These are phyloP conservation scores for Verticillium tricorpus DNA, from an alignment of 2,329 filamentous ascomycete species.

Conservation along the genomic window DNA sequence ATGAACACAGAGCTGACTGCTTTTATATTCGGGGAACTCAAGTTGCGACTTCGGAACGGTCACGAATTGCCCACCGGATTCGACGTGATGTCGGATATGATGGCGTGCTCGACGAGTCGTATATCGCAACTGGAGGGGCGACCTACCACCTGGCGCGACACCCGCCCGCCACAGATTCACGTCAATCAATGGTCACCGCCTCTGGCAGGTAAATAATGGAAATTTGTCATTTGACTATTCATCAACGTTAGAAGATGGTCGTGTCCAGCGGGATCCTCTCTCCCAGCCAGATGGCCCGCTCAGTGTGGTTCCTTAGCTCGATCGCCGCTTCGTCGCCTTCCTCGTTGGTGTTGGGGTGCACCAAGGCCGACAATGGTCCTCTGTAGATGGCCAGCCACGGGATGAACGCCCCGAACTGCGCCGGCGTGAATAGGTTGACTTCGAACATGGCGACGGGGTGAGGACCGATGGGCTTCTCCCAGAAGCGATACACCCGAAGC, in stretches of 20 bases:
- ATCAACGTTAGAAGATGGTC: constrained; percentile 5
- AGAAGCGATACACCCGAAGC: constrained; percentile 74
- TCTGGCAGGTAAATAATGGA: neutral
- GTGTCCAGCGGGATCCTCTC: constrained; percentile 58
- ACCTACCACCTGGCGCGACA: neutral
- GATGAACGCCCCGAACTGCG: constrained; percentile 84
- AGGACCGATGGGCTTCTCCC: constrained; percentile 73
- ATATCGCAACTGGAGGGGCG: neutral
- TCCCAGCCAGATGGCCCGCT: constrained; percentile 71
- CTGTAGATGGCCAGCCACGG: constrained; percentile 80
- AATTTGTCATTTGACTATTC: neutral
- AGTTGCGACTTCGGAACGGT: neutral
- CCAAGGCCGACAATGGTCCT: constrained; percentile 70
- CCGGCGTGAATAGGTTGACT: constrained; percentile 80
- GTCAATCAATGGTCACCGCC: neutral
- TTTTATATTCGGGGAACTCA: neutral
- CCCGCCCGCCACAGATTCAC: neutral
- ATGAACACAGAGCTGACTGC: neutral
- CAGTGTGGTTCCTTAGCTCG: constrained; percentile 55
- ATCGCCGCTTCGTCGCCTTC: constrained; percentile 25
- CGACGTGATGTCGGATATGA: neutral
- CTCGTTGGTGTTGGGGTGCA: constrained; percentile 77
- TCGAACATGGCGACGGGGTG: constrained; percentile 89
- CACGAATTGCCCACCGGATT: neutral
- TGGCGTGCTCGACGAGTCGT: neutral